Evolutionary conservation across 2,329 filamentous ascomycete genomes (phyloP), one percentile per base, ranked within the genome.

Genomic region (Aspergillus fumigatus): DNA sequence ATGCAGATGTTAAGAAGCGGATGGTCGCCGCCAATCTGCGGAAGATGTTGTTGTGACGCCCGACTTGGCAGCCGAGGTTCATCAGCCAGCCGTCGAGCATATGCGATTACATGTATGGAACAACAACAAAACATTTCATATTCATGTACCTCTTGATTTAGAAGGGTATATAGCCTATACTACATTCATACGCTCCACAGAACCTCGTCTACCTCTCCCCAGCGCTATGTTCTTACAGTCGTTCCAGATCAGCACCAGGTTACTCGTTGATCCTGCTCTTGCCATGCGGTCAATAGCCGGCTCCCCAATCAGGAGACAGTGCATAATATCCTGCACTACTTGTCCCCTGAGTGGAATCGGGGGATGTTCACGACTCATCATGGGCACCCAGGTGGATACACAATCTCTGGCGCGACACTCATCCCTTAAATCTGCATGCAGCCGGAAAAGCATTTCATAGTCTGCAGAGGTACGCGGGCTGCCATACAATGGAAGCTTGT

Each of bases 291-390:
- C 73, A 14, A 83, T 80, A 5, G 67, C 62, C 0, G 82, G 82
- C 61, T 88, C 82, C 0, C 80, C 83, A 7, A 85, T 66, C 2
- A 71, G 59, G 35, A 89, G 74, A 66, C 85, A 88, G 0, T 74
- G 70, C 65, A 79, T 75, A n/a, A 88, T 63, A 1, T 80, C 72
- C 1, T 72, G 57, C 50, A 77, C 77, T 4, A 89, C 62, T 1
- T 68, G 57, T 1, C 75, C 78, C 8, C 74, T 59, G 0, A 81
- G 72, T 25, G 61, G 52, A 17, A 89, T 76, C 0, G 75, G 72
- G 1, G 81, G 80, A 0, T 76, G 59, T 66, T 89, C 86, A 49
- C 73, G 69, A 19, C 75, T 59, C 82, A 89, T 86, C 65, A 87
- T 84, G 2, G 79, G 77, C n/a, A 83, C 77, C 66, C 81, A 82